These are phyloP conservation scores for Brassica rapa DNA, from an alignment of 345 rosid species.

Conservation along the genomic window DNA sequence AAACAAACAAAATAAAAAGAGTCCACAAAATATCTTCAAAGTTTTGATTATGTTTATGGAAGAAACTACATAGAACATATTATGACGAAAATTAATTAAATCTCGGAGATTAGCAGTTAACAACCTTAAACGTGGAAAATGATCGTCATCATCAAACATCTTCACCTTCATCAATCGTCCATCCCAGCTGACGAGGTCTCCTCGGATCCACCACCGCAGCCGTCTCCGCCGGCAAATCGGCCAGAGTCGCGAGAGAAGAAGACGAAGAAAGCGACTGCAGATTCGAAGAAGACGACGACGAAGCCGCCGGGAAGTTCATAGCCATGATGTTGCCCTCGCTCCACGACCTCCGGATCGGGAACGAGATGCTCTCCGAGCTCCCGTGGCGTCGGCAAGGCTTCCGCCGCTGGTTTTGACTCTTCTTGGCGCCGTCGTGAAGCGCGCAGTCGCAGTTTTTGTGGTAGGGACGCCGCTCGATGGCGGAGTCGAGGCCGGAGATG, in stretches of 20 bases:
- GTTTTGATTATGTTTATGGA: not conserved
- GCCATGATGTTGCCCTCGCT: slow-evolving; percentile 65
- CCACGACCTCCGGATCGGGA: slow-evolving; percentile 66
- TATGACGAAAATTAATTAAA: not conserved
- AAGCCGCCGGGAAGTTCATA: slow-evolving; percentile 21
- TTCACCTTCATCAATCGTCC: slow-evolving; percentile 31
- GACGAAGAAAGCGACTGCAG: slow-evolving; percentile 58
- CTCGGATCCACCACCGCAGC: slow-evolving; percentile 10
- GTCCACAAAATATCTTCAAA: not conserved
- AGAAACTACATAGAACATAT: not conserved
- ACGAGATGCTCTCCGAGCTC: slow-evolving; percentile 51
- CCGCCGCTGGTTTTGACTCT: slow-evolving; percentile 22
- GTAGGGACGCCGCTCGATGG: slow-evolving; percentile 65
- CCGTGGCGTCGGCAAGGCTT: slow-evolving; percentile 41
- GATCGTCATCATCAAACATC: slow-evolving; percentile 18
- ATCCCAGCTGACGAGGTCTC: slow-evolving; percentile 27
- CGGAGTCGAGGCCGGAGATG: slow-evolving; percentile 53
- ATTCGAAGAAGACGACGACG: slow-evolving; percentile 28
- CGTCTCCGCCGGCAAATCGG: slow-evolving; percentile 14
- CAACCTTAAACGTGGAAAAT: slow-evolving; percentile 25
- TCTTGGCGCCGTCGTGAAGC: slow-evolving; percentile 44
- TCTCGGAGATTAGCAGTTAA: slow-evolving; percentile 3
- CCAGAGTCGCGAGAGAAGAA: slow-evolving; percentile 34
- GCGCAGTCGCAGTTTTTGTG: slow-evolving; percentile 74
- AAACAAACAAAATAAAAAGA: not conserved